Evolutionary conservation across 352 stramenopile genomes (phyloP), one percentile per base, ranked within the genome.

Genomic region (Pythium plurisporium): DNA sequence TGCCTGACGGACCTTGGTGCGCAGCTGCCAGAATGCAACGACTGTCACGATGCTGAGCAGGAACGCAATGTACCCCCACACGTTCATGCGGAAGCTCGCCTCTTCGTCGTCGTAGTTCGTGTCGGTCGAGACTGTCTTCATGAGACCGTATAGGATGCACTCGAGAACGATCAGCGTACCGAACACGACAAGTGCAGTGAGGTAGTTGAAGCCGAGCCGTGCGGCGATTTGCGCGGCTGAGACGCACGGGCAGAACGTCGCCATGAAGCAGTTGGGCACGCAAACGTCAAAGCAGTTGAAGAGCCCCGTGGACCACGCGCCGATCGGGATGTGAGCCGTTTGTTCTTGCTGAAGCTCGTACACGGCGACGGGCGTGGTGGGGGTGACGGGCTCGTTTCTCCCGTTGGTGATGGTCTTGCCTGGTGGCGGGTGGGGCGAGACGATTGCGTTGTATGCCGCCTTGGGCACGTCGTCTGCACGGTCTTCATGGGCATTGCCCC

Each of bases 191-290:
- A 68, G 30, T 5, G 19, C 46, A 8, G 17, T 54, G 31, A 2
- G 59, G 42, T 64, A 68, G 47, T 20, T 30, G 17, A 56, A 41
- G 6, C 61, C 61, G 5, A 68, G 7, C 33, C 62, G 62, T 27
- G 49, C 20, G 6, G 47, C 47, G 31, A 63, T 65, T 41, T 69
- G 62, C 3, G 62, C 48, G 14, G 54, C 38, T n/a, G 55, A 62
- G 36, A 69, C 33, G 42, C 57, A 70, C 34, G 64, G 64, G 27
- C 64, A 70, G 36, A 55, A 64, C 15, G 40, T 59, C 23, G 31
- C 45, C 64, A 70, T 70, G 58, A 25, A 57, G 55, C 57, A 70
- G 43, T 67, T 70, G 42, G 64, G 64, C 23, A 65, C 47, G 11
- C 30, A 55, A 40, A 57, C 29, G 2, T 51, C 25, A 40, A 67